Evolutionary conservation across 2,329 filamentous ascomycete species (phyloP).

Genomic region (Apiospora pterosperma): DNA sequence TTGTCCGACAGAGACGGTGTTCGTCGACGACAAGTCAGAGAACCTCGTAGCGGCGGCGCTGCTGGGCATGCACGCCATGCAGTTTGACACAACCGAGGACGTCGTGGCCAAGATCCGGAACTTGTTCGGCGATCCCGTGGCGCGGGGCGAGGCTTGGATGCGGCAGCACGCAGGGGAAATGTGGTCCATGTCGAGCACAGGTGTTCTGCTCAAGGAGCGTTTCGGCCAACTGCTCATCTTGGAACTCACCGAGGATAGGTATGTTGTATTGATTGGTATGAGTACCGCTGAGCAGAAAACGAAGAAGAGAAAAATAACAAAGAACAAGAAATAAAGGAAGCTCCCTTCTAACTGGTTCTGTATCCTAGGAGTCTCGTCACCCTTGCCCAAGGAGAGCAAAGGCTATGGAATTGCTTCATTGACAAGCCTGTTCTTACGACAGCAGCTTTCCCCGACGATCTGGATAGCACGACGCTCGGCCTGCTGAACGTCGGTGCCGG

Average conservation of each 20-base stretch:
- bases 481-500: background rate
- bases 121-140: slow-evolving; percentile 1
- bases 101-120: background rate
- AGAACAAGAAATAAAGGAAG: background rate
- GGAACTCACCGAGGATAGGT: background rate
- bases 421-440: background rate
- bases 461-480: background rate
- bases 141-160: slow-evolving; percentile 1
- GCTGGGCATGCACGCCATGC: background rate
- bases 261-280: no score
- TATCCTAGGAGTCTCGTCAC: background rate
- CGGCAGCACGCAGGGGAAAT: background rate
- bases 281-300: no score
- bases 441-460: background rate
- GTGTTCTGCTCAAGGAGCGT: background rate
- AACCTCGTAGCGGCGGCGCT: background rate
- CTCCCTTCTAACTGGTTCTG: background rate
- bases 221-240: slow-evolving; percentile 2
- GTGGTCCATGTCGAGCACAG: background rate
- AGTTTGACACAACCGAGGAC: background rate
- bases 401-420: slow-evolving; percentile 1
- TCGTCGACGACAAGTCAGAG: background rate
- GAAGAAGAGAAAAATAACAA: background rate
- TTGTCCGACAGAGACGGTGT: background rate
- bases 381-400: background rate